phyloP scores from a whole-genome alignment of 768 basidiomycete genomes.

The Daedaleopsis nitida region DNA sequence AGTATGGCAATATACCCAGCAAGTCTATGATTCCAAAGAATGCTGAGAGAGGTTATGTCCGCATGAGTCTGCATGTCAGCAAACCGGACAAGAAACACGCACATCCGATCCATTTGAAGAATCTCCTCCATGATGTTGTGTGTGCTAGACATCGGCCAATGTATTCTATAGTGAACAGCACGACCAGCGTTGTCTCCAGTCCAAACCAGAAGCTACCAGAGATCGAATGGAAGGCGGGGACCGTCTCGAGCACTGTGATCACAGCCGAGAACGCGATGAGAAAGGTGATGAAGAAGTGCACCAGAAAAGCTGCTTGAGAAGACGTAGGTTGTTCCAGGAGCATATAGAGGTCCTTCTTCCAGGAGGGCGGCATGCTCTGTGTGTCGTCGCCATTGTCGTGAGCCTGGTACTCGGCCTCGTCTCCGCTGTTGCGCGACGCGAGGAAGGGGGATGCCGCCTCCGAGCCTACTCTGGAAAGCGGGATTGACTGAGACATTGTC shows the following conservation, averaged over 20 bases:
- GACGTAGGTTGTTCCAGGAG: constrained; percentile 82
- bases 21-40: constrained; percentile 88
- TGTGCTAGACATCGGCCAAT: constrained; percentile 71
- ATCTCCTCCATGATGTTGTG: constrained; percentile 63
- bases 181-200: constrained; percentile 80
- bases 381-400: constrained; percentile 23
- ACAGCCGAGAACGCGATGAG: constrained; percentile 75
- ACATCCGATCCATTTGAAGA: constrained; percentile 74
- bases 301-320: constrained; percentile 71
- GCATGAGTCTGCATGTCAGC: neutral
- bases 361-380: constrained; percentile 38
- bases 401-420: constrained; percentile 9
- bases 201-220: constrained; percentile 82
- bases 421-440: constrained; percentile 6
- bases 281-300: constrained; percentile 70
- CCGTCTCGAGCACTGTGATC: constrained; percentile 79
- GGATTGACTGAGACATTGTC: constrained; percentile 16
- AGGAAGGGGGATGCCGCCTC: constrained; percentile 7
- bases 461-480: constrained; percentile 9
- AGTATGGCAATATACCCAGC: constrained; percentile 85
- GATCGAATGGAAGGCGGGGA: constrained; percentile 72
- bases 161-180: constrained; percentile 87
- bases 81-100: constrained; percentile 21
- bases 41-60: constrained; percentile 38
- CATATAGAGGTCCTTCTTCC: constrained; percentile 67